Evolutionary conservation across 192 early-diverging fungal genomes (phyloP).

Genomic region (Gigaspora rosea): DNA sequence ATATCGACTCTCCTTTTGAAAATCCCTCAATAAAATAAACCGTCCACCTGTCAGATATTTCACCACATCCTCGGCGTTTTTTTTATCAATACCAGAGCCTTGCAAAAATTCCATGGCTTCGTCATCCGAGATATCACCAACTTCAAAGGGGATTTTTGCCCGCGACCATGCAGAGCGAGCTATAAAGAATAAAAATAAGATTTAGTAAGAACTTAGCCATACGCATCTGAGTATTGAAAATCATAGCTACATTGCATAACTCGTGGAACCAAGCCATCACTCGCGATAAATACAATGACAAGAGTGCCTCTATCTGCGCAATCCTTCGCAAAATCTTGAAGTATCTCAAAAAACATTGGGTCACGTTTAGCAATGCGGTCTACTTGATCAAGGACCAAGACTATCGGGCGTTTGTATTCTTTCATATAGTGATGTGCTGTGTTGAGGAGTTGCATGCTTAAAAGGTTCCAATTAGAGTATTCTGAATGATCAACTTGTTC

Average conservation of each 20-base stretch:
- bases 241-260: constrained; percentile 24
- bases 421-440: too few species aligned
- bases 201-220: constrained; percentile 21
- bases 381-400: too few species aligned
- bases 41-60: constrained; percentile 28
- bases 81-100: constrained; percentile 15
- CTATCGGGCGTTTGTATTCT: too few species aligned
- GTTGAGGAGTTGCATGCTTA: too few species aligned
- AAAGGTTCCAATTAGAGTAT: too few species aligned
- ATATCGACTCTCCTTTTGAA: background rate
- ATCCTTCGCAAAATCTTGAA: constrained; percentile 33
- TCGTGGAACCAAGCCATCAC: constrained; percentile 26
- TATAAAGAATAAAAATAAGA: constrained; percentile 19
- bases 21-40: constrained; percentile 6
- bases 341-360: constrained; percentile 21
- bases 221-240: constrained; percentile 19
- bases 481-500: constrained; percentile 6
- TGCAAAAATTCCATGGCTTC: constrained; percentile 21
- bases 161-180: constrained; percentile 31
- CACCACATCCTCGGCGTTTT: constrained; percentile 18
- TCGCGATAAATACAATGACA: constrained; percentile 29
- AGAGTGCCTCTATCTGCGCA: constrained; percentile 14
- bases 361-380: constrained; percentile 26
- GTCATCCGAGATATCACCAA: background rate
- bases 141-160: too few species aligned